Base-by-base conservation (phyloP, 345 rosid genomes). In the Heritiera fomes region DNA sequence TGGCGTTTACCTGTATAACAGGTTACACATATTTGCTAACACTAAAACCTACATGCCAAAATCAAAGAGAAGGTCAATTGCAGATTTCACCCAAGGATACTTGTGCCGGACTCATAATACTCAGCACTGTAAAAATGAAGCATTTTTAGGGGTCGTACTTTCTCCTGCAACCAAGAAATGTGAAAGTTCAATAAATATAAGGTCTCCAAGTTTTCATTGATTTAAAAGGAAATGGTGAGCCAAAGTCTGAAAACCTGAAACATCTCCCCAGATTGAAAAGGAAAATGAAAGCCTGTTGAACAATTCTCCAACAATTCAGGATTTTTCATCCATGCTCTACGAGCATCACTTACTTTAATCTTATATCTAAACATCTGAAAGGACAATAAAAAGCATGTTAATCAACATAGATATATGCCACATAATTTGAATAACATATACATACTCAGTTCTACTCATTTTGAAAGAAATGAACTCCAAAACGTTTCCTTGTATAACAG, bases 311-410 rank as follows among this genome's bases (percentile, higher is more conserved):
- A 78, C 79, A 64, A 70, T 78, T 97, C 96, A 8, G 99, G 98
- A 78, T 81, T 83, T 82, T 87, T 91, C 90, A 97, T 89, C 97
- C 99, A 94, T 80, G 91, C 95, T 85, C 90, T 90, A 69, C 86
- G 87, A 40, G 89, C 97, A 83, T 89, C 94, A 34, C 97, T 84
- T 60, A 89, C 90, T 89, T 90, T 92, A 55, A 94, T 87, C 79
- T 89, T 87, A 70, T 80, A 92, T 78, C 80, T 89, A 87, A 95
- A 96, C 88, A 92, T 91, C 98, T 92, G 87, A 71, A 80, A 80
- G 38, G 67, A 82, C 45, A 43, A 20, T 56, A 34, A 77, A 46
- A 50, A 47, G 41, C 50, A 74, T 28, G 10, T 45, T 68, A 43
- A 58, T 77, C 46, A 45, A 49, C 62, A 53, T 9, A 72, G 30